phyloP scores from a whole-genome alignment of 768 basidiomycete genomes.

The Lepiota subincarnata region DNA sequence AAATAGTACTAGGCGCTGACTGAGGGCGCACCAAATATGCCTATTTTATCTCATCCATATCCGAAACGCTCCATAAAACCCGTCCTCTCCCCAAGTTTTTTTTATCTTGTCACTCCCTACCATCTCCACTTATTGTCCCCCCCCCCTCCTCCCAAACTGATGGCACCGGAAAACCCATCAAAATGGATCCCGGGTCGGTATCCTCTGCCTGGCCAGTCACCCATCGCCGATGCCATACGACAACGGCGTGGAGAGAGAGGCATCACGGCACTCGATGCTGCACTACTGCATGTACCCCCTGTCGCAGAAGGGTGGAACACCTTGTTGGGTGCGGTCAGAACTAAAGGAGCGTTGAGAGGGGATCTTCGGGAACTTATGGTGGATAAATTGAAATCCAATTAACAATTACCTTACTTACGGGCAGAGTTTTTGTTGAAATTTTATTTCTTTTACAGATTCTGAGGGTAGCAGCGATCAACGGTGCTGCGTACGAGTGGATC shows the following conservation, averaged over 20 bases:
- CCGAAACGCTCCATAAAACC: not conserved
- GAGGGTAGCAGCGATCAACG: constrained; percentile 46
- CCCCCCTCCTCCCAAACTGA: not conserved
- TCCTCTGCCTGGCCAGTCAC: constrained; percentile 38
- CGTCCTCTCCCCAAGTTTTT: not conserved
- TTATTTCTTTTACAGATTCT: constrained; percentile 32
- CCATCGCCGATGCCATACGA: constrained; percentile 46
- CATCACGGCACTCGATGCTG: constrained; percentile 46
- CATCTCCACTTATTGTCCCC: not conserved
- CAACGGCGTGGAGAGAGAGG: constrained; percentile 45
- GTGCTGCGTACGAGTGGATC: constrained; percentile 52
- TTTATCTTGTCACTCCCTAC: not conserved
- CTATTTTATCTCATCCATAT: not conserved
- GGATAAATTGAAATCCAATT: not conserved
- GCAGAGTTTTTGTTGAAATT: no score
- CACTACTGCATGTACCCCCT: constrained; percentile 44
- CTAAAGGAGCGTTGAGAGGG: constrained; percentile 40
- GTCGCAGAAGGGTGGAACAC: constrained; percentile 49
- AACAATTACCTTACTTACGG: no score
- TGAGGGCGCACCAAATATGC: not conserved
- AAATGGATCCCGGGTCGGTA: constrained; percentile 41
- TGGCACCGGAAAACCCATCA: constrained; percentile 21
- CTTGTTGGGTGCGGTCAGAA: constrained; percentile 46
- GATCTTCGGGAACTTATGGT: constrained; percentile 52
- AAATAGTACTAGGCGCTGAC: not conserved